Evolutionary conservation across 2,329 filamentous ascomycete species (phyloP), one percentile per base, ranked within the genome.

Genomic region (Cercospora citrullina): DNA sequence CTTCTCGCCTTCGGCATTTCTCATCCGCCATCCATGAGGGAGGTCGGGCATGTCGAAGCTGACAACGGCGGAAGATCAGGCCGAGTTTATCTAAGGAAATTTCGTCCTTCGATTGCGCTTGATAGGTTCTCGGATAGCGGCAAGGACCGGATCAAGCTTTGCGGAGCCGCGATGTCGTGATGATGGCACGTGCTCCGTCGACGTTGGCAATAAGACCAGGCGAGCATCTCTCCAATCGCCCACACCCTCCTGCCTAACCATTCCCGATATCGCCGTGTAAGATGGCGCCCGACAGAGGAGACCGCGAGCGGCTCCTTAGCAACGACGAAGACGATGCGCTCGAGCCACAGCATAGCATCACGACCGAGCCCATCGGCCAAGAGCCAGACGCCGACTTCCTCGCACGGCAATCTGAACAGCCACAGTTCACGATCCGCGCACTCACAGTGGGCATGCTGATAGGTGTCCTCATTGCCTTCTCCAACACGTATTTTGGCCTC

Each of bases 401-500:
- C 9, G 71, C 70, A 16, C 67, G 68, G 48, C 73, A 72, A 42
- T 74, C 70, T 23, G 73, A 75, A 58, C 72, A 84, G 69, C 81
- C 83, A 5, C 87, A 87, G 58, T 97, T 99, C 81, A 98, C 95
- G 0, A 67, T 90, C 28, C 90, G 95, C 65, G 93, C 93, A 61
- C 85, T 98, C 45, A 77, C 88, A 5, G 92, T 92, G 30, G 95
- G 95, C 16, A 84, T 96, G 5, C 82, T 87, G 3, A 95, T 99
- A 71, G 95, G 95, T 48, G 87, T 95, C 4, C 84, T 98, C 65
- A 97, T 98, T 76, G 95, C 92, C 77, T 97, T 97, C 79, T 96
- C 92, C 63, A 99, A 99, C 78, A 97, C 96, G 84, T 99, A 98
- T 80, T 99, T 99, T 78, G 95, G 95, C n/a, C 84, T 99, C 33